Percentiles rank a stretch among this genome's conserved stretches.
Evolutionary conservation across 2,329 filamentous ascomycete genomes (phyloP).

Genomic region (Daldinia sp.): DNA sequence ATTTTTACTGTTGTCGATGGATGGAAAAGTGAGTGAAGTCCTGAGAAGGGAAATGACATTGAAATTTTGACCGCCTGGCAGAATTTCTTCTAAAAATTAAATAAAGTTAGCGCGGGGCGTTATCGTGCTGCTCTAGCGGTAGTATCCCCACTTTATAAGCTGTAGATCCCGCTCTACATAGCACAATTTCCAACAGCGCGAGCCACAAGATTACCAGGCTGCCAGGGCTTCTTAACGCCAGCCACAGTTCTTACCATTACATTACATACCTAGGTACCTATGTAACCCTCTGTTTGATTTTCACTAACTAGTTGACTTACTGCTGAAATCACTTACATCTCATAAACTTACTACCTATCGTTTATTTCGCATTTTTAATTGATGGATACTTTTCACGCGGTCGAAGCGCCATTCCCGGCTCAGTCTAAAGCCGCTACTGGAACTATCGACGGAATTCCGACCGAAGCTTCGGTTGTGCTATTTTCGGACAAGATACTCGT

Average conservation of each 20-base stretch:
- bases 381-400: constrained; percentile 55
- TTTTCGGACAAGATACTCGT: constrained; percentile 93
- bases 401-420: constrained; percentile 72
- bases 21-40: constrained; percentile 11
- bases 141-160: background rate
- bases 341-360: background rate
- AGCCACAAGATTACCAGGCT: background rate
- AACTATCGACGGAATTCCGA: constrained; percentile 71
- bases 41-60: constrained; percentile 30
- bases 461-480: constrained; percentile 74
- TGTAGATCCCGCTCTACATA: background rate
- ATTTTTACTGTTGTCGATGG: constrained; percentile 47
- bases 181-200: background rate
- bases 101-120: constrained; percentile 43
- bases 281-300: no score
- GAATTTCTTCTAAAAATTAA: constrained; percentile 34
- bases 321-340: background rate
- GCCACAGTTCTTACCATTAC: no score
- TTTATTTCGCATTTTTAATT: constrained; percentile 20
- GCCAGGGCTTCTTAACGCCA: background rate
- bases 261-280: no score
- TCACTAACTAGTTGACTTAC: no score
- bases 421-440: constrained; percentile 66
- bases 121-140: background rate
- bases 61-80: constrained; percentile 49